A percentile compares a stretch with the other conserved stretches of the same genome.
phyloP scores from a whole-genome alignment of 1,284 basidiomycete species.

The Sparassis latifolia region DNA sequence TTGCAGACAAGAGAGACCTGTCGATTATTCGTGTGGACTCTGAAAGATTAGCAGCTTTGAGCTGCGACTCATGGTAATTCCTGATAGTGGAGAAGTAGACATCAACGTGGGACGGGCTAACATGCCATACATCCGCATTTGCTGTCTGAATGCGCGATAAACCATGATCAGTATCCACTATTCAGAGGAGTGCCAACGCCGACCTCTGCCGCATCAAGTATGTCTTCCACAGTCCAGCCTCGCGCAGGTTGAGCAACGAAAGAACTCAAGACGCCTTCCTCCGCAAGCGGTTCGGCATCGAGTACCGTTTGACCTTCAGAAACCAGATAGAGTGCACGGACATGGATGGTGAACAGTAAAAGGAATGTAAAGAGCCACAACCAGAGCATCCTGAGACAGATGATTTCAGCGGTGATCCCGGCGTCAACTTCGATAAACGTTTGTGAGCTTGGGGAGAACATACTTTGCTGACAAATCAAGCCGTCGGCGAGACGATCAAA shows the following conservation, averaged over 20 bases:
- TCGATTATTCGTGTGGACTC: slow-evolving; percentile 7
- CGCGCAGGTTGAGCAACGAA: slow-evolving; percentile 2
- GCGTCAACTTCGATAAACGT: not conserved
- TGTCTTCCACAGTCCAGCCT: slow-evolving; percentile 7
- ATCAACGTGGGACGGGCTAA: slow-evolving; percentile 18
- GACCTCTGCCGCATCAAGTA: slow-evolving; percentile 14
- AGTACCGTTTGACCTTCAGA: not conserved
- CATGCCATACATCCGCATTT: slow-evolving; percentile 24
- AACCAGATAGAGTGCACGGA: not conserved
- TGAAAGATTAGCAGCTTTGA: slow-evolving; percentile 4
- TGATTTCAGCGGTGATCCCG: not conserved
- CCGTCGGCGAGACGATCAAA: no score
- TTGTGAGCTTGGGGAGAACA: no score
- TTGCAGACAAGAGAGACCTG: not conserved
- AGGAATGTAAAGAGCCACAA: not conserved
- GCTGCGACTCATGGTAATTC: slow-evolving; percentile 1
- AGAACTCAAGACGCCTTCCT: slow-evolving; percentile 8
- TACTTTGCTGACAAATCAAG: no score
- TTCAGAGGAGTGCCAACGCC: not conserved
- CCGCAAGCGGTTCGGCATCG: not conserved
- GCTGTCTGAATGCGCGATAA: slow-evolving; percentile 11
- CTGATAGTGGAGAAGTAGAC: slow-evolving; percentile 9
- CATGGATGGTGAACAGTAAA: not conserved
- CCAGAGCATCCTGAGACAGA: not conserved
- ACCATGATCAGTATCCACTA: not conserved